A percentile compares a stretch with the other conserved stretches of the same genome.
Evolutionary conservation across 345 rosid genomes (phyloP).

Genomic region (Sisymbrium altissimum): DNA sequence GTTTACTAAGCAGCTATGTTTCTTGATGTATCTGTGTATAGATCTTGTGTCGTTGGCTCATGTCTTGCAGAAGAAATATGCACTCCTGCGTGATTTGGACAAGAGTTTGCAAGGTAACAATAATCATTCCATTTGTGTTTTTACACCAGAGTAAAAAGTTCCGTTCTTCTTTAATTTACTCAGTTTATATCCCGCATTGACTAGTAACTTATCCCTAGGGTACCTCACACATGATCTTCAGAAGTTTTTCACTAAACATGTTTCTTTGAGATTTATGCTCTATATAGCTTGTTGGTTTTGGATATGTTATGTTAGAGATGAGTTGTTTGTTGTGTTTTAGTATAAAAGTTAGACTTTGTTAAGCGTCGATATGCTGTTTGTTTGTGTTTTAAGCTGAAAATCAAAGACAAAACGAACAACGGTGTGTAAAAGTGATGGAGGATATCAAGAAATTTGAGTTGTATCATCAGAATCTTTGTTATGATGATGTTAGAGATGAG

Average conservation of each 20-base stretch:
- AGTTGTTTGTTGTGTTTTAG: neutral
- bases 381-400: too few relatives aligned
- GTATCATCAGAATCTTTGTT: too few relatives aligned
- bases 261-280: neutral
- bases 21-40: conserved; percentile 25
- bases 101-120: conserved; percentile 81
- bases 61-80: conserved; percentile 84
- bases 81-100: conserved; percentile 81
- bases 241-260: neutral
- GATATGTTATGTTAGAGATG: neutral
- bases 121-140: neutral
- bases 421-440: too few relatives aligned
- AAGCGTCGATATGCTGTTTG: too few relatives aligned
- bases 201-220: too few relatives aligned
- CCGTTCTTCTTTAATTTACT: neutral
- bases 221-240: neutral
- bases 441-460: too few relatives aligned
- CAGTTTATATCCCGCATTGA: neutral
- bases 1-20: neutral
- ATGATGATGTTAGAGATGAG: neutral
- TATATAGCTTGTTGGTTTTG: neutral
- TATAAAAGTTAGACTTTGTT: too few relatives aligned
- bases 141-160: neutral
- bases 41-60: conserved; percentile 79
- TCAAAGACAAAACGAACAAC: too few relatives aligned